These are phyloP conservation scores for Penicillium bovifimosum DNA, from an alignment of 495 filamentous ascomycete genomes.

Conservation along the genomic window DNA sequence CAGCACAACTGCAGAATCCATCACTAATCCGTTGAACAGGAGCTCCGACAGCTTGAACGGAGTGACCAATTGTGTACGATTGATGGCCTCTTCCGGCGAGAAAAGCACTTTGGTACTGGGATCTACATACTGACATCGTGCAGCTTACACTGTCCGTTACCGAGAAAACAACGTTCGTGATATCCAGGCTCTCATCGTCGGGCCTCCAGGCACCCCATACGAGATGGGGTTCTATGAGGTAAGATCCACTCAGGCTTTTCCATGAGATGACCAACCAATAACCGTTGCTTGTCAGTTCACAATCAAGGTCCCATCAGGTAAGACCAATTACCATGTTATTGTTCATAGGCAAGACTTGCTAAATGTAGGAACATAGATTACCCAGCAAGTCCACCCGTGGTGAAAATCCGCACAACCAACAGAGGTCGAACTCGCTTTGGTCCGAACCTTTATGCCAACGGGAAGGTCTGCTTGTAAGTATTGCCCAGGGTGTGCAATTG, in stretches of 20 bases:
- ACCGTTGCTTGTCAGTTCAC: slow-evolving; percentile 22
- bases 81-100: not conserved
- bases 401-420: slow-evolving; percentile 80
- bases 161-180: slow-evolving; percentile 82
- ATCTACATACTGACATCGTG: slow-evolving; percentile 2
- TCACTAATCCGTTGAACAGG: slow-evolving; percentile 6
- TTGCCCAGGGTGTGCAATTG: not conserved
- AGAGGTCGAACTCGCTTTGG: slow-evolving; percentile 84
- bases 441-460: slow-evolving; percentile 89
- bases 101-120: not conserved
- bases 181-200: slow-evolving; percentile 83
- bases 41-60: slow-evolving; percentile 12
- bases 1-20: not conserved
- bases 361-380: slow-evolving; percentile 56
- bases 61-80: slow-evolving; percentile 16
- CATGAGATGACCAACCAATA: not conserved
- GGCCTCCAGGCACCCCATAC: slow-evolving; percentile 91
- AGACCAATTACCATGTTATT: not conserved
- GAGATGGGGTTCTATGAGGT: slow-evolving; percentile 98
- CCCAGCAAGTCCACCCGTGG: slow-evolving; percentile 72
- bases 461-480: slow-evolving; percentile 84
- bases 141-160: slow-evolving; percentile 55
- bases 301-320: slow-evolving; percentile 33
- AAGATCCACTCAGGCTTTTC: slow-evolving; percentile 3
- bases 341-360: not conserved